Conservation (phyloP, 2,329 filamentous ascomycete genomes). For the Clarireedia sp. region DNA sequence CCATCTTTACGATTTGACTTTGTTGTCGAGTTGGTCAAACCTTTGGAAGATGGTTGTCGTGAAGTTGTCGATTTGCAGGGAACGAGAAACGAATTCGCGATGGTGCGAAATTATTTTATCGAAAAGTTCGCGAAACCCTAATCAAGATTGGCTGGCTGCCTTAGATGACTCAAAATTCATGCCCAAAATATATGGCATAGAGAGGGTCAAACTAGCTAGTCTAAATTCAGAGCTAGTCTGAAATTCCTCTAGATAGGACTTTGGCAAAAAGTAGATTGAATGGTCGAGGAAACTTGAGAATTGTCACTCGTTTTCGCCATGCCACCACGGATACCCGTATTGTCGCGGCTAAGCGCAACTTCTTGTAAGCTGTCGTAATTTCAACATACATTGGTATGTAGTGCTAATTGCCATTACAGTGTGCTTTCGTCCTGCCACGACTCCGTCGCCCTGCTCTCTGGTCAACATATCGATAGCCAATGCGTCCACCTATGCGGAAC, state of each 20-base stretch:
- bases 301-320: conserved; percentile 34
- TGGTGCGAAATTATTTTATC: conserved; percentile 6
- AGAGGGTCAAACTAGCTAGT: conserved; percentile 16
- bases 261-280: conserved; percentile 6
- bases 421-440: conserved; percentile 49
- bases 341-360: conserved; percentile 51
- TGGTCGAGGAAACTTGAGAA: background rate
- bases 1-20: conserved; percentile 69
- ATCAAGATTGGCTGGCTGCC: conserved; percentile 6
- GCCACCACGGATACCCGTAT: conserved; percentile 58
- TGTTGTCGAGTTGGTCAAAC: conserved; percentile 26
- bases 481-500: conserved; percentile 49
- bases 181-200: background rate
- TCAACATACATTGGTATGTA: background rate
- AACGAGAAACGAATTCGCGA: conserved; percentile 8
- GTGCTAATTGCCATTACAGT: conserved; percentile 34
- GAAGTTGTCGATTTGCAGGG: conserved; percentile 19
- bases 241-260: conserved; percentile 9
- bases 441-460: conserved; percentile 41
- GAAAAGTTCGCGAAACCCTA: conserved; percentile 10
- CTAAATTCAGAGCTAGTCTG: conserved; percentile 19
- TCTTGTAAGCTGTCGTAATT: conserved; percentile 42
- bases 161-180: background rate
- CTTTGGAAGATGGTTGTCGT: conserved; percentile 9
- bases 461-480: conserved; percentile 58